These are phyloP conservation scores for Alternaria sp. DNA, from an alignment of 2,329 filamentous ascomycete genomes.

Conservation along the genomic window DNA sequence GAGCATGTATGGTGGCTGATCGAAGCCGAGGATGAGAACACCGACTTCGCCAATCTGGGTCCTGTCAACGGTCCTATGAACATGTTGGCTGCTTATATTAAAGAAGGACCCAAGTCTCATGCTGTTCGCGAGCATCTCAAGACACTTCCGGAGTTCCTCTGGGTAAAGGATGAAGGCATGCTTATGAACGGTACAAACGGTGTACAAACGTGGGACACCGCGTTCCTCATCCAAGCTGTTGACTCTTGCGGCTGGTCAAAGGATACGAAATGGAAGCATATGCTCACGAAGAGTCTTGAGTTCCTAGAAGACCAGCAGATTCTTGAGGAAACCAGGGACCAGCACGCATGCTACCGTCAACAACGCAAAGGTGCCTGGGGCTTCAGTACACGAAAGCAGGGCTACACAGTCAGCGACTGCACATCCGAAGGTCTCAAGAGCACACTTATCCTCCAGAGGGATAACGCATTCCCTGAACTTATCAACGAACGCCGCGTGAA, in stretches of 20 bases:
- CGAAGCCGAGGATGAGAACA: conserved; percentile 91
- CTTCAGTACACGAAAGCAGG: conserved; percentile 90
- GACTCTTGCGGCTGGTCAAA: conserved; percentile 79
- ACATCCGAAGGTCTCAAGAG: conserved; percentile 89
- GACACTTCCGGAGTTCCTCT: conserved; percentile 82
- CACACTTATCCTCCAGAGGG: conserved; percentile 82
- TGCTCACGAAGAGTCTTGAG: conserved; percentile 80
- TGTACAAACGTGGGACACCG: conserved; percentile 97
- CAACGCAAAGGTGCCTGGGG: conserved; percentile 93
- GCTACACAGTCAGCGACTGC: conserved; percentile 95
- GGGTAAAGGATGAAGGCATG: conserved; percentile 93
- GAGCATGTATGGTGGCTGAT: conserved; percentile 83
- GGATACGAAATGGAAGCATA: conserved; percentile 77
- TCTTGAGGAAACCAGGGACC: conserved; percentile 77
- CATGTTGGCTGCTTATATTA: conserved; percentile 81
- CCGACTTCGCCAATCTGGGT: conserved; percentile 82
- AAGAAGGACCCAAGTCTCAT: conserved; percentile 76
- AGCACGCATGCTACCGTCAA: conserved; percentile 84
- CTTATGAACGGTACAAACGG: conserved; percentile 95
- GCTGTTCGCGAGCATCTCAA: conserved; percentile 80
- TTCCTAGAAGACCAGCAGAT: conserved; percentile 95
- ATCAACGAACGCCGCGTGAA: conserved; percentile 79
- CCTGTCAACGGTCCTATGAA: conserved; percentile 94
- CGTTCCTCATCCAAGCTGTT: conserved; percentile 84
- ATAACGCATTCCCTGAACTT: conserved; percentile 71